These are phyloP conservation scores for Lasiosphaeris hirsuta DNA, from an alignment of 495 filamentous ascomycete genomes.

Conservation along the genomic window DNA sequence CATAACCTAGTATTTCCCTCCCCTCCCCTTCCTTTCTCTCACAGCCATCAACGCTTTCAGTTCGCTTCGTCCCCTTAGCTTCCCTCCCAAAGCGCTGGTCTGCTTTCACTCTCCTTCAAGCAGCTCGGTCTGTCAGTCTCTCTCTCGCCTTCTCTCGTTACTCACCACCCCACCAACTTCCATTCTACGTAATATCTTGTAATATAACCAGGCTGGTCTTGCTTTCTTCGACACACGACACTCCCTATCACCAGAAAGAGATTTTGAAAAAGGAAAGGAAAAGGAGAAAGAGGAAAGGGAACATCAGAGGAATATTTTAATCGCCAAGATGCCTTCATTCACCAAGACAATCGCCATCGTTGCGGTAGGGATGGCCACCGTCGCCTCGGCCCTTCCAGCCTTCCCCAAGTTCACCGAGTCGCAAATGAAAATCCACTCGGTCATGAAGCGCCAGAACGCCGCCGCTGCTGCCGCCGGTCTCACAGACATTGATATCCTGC, in stretches of 20 bases:
- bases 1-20: slow-evolving; percentile 19
- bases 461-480: slow-evolving; percentile 51
- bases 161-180: slow-evolving; percentile 14
- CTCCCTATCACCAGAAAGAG: slow-evolving; percentile 18
- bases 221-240: slow-evolving; percentile 15
- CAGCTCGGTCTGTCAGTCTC: slow-evolving; percentile 32
- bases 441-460: slow-evolving; percentile 51
- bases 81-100: slow-evolving; percentile 50
- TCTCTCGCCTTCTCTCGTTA: slow-evolving; percentile 20
- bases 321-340: slow-evolving; percentile 45
- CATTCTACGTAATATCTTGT: slow-evolving; percentile 38
- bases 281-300: slow-evolving; percentile 23
- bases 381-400: slow-evolving; percentile 44
- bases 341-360: slow-evolving; percentile 40
- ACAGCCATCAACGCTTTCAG: slow-evolving; percentile 28
- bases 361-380: slow-evolving; percentile 44
- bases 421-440: slow-evolving; percentile 42
- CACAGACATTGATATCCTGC: slow-evolving; percentile 63
- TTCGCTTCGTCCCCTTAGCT: slow-evolving; percentile 20
- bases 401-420: slow-evolving; percentile 40
- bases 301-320: slow-evolving; percentile 13
- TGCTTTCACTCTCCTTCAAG: slow-evolving; percentile 51
- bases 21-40: slow-evolving; percentile 26
- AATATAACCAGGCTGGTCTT: slow-evolving; percentile 47
- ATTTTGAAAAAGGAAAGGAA: slow-evolving; percentile 13